Evolutionary conservation across 179 eudicot genomes (phyloP), one percentile per base, ranked within the genome.

Genomic region (Spinacia oleracea): DNA sequence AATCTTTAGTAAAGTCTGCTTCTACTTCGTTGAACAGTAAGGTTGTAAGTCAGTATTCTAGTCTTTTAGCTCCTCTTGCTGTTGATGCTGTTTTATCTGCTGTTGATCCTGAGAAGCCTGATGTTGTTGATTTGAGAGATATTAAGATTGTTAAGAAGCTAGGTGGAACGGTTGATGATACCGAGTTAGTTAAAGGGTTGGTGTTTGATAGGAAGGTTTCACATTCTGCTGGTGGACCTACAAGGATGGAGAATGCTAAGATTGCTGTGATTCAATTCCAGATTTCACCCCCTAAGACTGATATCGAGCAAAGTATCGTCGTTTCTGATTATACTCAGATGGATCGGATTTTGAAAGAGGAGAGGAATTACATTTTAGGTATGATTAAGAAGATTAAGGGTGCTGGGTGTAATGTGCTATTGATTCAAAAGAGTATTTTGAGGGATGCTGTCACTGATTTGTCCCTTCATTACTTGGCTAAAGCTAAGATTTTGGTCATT

Each of bases 351-450:
- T 80, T 96, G 86, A 96, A 96, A 82, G 99, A 96, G 77, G 99
- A 96, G 91, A 96, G 99, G 83, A 93, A 89, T 40, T 96, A 96
- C 53, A 93, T 96, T 48, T 77, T 96, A 78, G 89, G 97, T 15
- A 96, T 96, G 91, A 93, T 96, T 83, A 96, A 96, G 91, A 96
- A 96, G 91, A 91, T 96, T 71, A 96, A 90, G 78, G 91, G 95
- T 8, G 86, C 98, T 11, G 99, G 99, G 25, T 96, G 99, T 76
- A 96, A 96, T 74, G 99, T 96, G 77, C 83, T 96, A 81, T 86
- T 96, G 89, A 93, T 96, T 76, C 99, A 96, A 83, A 96, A 96
- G 92, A 93, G 99, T 85, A 96, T 96, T 81, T 80, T 96, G 88
- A 90, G 99, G 86, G 99, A 96, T 78, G 99, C 99, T 2, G 99